A percentile compares a stretch with the other conserved stretches of the same genome.
These are phyloP conservation scores for Arachnopeziza araneosa DNA, from an alignment of 2,329 filamentous ascomycete genomes.

Conservation along the genomic window DNA sequence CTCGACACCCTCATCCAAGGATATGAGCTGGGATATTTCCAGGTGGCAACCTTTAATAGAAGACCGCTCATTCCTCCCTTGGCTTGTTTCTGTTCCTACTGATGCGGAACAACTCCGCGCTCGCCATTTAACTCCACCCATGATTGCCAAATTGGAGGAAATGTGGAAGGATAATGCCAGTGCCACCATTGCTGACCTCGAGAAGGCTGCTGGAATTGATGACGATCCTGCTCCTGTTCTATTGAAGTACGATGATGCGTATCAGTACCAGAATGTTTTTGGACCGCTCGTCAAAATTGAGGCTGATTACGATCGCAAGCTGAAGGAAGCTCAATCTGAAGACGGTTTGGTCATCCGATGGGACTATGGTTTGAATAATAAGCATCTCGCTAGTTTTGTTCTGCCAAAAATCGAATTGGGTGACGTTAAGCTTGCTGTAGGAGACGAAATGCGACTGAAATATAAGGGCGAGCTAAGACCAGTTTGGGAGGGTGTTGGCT, in stretches of 20 bases:
- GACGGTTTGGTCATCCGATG: constrained; percentile 91
- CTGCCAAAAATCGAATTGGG: constrained; percentile 95
- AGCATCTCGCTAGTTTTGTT: constrained; percentile 91
- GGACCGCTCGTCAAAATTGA: constrained; percentile 98
- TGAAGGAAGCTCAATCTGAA: constrained; percentile 97
- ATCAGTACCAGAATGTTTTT: constrained; percentile 98
- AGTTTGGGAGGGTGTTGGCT: constrained; percentile 95
- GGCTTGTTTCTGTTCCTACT: constrained; percentile 84
- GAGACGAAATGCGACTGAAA: constrained; percentile 95
- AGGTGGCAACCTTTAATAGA: constrained; percentile 97
- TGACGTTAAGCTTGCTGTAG: constrained; percentile 95
- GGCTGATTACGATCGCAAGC: constrained; percentile 96
- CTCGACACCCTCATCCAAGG: constrained; percentile 89
- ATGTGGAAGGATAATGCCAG: constrained; percentile 95
- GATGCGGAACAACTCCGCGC: constrained; percentile 96
- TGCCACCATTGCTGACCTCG: constrained; percentile 84
- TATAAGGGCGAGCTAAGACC: constrained; percentile 91
- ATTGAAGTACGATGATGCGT: constrained; percentile 92
- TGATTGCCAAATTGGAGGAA: constrained; percentile 94
- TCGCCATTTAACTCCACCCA: constrained; percentile 84
- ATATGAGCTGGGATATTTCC: constrained; percentile 99
- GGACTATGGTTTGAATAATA: constrained; percentile 95
- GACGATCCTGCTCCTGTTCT: constrained; percentile 92
- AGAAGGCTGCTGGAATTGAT: constrained; percentile 86
- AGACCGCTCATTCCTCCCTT: constrained; percentile 88